A percentile compares a stretch with the other conserved stretches of the same genome.
Evolutionary conservation across 495 filamentous ascomycete species (phyloP).

Genomic region (Penicillium steckii): DNA sequence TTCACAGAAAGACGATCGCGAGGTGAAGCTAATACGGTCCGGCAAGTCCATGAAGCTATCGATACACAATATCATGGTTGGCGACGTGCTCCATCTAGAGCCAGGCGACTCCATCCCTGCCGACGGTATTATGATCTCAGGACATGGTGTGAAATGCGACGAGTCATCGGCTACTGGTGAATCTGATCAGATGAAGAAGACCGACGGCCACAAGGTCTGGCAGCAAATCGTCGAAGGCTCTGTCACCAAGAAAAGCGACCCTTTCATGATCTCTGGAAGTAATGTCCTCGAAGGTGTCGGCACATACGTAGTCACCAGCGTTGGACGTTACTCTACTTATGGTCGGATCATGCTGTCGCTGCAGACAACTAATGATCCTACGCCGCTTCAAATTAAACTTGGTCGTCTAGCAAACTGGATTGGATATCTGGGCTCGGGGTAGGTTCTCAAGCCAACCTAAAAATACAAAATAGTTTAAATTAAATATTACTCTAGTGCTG

Average conservation of each 20-base stretch:
- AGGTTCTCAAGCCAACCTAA: constrained; percentile 9
- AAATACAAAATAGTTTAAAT: neutral
- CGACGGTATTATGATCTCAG: constrained; percentile 61
- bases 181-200: constrained; percentile 68
- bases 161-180: constrained; percentile 72
- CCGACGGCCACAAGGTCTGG: constrained; percentile 55
- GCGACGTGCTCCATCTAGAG: constrained; percentile 71
- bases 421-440: constrained; percentile 50
- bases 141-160: constrained; percentile 65
- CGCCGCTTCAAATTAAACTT: constrained; percentile 64
- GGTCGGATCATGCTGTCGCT: constrained; percentile 64
- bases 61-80: constrained; percentile 68
- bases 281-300: constrained; percentile 67
- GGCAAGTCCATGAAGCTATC: constrained; percentile 73
- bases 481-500: constrained; percentile 39
- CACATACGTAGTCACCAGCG: constrained; percentile 62
- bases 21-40: constrained; percentile 75
- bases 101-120: constrained; percentile 68
- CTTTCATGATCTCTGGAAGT: constrained; percentile 63
- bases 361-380: constrained; percentile 59
- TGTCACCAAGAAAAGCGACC: constrained; percentile 58
- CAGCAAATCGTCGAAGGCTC: constrained; percentile 53
- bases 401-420: constrained; percentile 64
- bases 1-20: constrained; percentile 67
- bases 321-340: constrained; percentile 60